phyloP scores from a whole-genome alignment of 1,139 yeast genomes.

The Kazachstania sp. region DNA sequence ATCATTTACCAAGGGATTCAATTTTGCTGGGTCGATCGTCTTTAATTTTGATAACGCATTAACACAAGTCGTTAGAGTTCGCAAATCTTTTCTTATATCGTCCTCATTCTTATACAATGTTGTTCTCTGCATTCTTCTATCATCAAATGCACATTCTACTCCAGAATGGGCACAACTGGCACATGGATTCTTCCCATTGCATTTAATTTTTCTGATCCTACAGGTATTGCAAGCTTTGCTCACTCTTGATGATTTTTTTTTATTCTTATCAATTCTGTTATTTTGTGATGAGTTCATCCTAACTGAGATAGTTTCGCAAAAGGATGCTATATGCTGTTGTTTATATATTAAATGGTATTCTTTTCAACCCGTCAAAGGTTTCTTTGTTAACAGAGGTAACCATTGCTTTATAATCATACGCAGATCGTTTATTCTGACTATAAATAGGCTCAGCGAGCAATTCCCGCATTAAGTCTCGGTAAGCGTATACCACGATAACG shows the following conservation, averaged over 20 bases:
- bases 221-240: slow-evolving; percentile 12
- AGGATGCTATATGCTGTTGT: too few species aligned
- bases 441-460: too few species aligned
- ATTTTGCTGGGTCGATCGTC: neutral
- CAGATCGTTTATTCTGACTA: too few species aligned
- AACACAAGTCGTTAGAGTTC: slow-evolving; percentile 2
- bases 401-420: too few species aligned
- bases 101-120: slow-evolving; percentile 4
- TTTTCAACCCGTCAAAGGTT: too few species aligned
- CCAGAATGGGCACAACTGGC: slow-evolving; percentile 6
- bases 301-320: too few species aligned
- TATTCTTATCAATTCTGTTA: neutral
- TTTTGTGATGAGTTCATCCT: neutral
- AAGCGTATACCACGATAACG: too few species aligned
- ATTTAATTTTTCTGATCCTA: slow-evolving; percentile 12
- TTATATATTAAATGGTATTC: too few species aligned
- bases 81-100: slow-evolving; percentile 4
- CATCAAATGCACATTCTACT: slow-evolving; percentile 2
- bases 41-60: slow-evolving; percentile 1
- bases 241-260: slow-evolving; percentile 2
- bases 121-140: neutral
- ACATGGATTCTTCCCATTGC: slow-evolving; percentile 13
- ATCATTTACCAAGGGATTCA: neutral
- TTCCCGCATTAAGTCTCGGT: too few species aligned
- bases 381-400: too few species aligned